These are phyloP conservation scores for Pleurotus djamor DNA, from an alignment of 768 basidiomycete species.

Conservation along the genomic window DNA sequence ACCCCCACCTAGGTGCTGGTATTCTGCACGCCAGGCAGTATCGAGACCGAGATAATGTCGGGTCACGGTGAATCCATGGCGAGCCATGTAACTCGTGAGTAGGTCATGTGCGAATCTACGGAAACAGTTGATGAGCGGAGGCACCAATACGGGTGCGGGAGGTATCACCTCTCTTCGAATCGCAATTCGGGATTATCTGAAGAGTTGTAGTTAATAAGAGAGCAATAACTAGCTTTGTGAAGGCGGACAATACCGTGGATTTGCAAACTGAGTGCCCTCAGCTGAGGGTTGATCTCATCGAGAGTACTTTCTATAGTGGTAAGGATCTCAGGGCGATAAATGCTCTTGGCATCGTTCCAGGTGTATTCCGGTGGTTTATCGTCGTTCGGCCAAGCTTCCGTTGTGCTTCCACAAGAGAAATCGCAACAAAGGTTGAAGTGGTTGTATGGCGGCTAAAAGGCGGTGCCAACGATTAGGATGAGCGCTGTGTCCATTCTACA, in stretches of 20 bases:
- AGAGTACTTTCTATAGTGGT: conserved; percentile 53
- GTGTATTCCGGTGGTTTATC: conserved; percentile 43
- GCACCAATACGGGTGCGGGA: conserved; percentile 2
- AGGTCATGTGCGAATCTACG: conserved; percentile 70
- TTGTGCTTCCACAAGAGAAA: conserved; percentile 30
- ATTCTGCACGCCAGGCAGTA: conserved; percentile 82
- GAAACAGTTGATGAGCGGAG: conserved; percentile 7
- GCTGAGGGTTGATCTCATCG: conserved; percentile 44
- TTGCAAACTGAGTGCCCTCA: conserved; percentile 64
- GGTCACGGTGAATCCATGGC: conserved; percentile 70
- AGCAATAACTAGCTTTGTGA: background rate
- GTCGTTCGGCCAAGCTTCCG: conserved; percentile 22
- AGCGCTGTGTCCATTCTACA: no score
- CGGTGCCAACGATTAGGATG: no score
- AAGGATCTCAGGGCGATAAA: conserved; percentile 34
- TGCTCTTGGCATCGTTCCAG: conserved; percentile 11
- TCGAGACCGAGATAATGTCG: conserved; percentile 65
- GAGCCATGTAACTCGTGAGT: conserved; percentile 64
- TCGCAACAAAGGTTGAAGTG: conserved; percentile 42
- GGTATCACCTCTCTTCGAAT: conserved; percentile 58
- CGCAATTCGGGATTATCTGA: conserved; percentile 64
- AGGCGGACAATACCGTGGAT: conserved; percentile 59
- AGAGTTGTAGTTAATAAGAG: conserved; percentile 2
- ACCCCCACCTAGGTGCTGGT: conserved; percentile 53
- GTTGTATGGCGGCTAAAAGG: conserved; percentile 14